Base-by-base conservation (phyloP, 345 rosid species). In the Boechera divaricarpa region DNA sequence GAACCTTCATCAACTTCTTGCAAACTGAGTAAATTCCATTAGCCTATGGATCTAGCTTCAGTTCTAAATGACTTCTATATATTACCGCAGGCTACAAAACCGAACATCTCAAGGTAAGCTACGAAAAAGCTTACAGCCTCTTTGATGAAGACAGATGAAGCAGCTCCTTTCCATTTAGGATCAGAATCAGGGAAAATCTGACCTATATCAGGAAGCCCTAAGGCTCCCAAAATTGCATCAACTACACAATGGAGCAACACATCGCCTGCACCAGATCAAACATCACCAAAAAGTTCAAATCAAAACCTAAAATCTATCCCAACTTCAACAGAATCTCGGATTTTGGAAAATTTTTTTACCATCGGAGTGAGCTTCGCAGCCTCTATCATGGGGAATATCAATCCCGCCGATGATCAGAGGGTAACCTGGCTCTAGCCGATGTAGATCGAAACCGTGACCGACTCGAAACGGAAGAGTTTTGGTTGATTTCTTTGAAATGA, bases 301-400 rank as follows among this genome's bases (percentile, higher is more conserved):
- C 3, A 18, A 54, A 66, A 13, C 5, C 42, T 16, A 29, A 45
- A 54, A 54, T 39, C 39, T 0, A 62, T 59, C 44, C 16, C 1
- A 24, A 33, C 0, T 12, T 21, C 5, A 21, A 38, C 6, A 15
- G 5, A 28, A 6, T 6, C 12, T 69, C 39, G 33, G 15, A 18
- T 47, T 57, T 2, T 42, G 29, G 56, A 28, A 47, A 26, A 61
- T n/a, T 26, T 4, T n/a, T 9, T 53, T 81, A 91, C 99, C 99
- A 80, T 95, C 98, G 32, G 99, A 95, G 82, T 92, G 98, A 84
- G 99, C 99, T 82, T 95, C 98, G 70, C 99, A 95, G 83, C 98
- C 99, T 82, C 88, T 86, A 28, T 95, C 98, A 8, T 92, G 94
- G 38, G 99, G 99, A 51, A 92, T 83, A 87, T 90, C 80, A 72